These are phyloP conservation scores for Pseudogymnoascus sp. DNA, from an alignment of 2,329 filamentous ascomycete species.

Conservation along the genomic window DNA sequence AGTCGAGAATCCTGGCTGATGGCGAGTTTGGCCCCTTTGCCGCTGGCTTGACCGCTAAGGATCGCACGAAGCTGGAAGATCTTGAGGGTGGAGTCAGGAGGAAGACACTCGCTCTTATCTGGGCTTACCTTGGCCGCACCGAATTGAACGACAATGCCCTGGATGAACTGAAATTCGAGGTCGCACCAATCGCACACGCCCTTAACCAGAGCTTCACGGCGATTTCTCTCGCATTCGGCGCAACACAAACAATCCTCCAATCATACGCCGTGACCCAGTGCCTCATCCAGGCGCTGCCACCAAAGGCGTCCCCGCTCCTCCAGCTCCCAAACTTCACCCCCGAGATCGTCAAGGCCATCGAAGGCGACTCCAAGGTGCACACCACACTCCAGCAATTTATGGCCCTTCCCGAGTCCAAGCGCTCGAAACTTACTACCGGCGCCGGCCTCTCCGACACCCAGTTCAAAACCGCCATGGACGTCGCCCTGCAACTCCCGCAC, in stretches of 20 bases:
- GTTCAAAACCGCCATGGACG: slow-evolving; percentile 65
- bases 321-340: slow-evolving; percentile 84
- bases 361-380: slow-evolving; percentile 68
- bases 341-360: slow-evolving; percentile 55
- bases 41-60: slow-evolving; percentile 60
- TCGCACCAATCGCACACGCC: slow-evolving; percentile 76
- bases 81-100: slow-evolving; percentile 72
- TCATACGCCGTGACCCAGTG: slow-evolving; percentile 78
- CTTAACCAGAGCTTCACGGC: slow-evolving; percentile 81
- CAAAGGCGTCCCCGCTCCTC: slow-evolving; percentile 75
- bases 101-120: slow-evolving; percentile 82
- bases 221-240: slow-evolving; percentile 81
- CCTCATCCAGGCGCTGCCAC: slow-evolving; percentile 81
- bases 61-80: slow-evolving; percentile 68
- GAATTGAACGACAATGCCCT: slow-evolving; percentile 72
- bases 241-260: slow-evolving; percentile 71
- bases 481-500: slow-evolving; percentile 77
- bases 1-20: slow-evolving; percentile 66
- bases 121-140: slow-evolving; percentile 88
- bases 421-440: slow-evolving; percentile 64
- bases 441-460: slow-evolving; percentile 63
- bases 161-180: slow-evolving; percentile 80
- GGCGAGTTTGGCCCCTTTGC: slow-evolving; percentile 45
- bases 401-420: slow-evolving; percentile 67
- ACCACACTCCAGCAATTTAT: slow-evolving; percentile 82